Evolutionary conservation across 1,284 basidiomycete genomes (phyloP).

Genomic region (Sporisorium scitamineum): DNA sequence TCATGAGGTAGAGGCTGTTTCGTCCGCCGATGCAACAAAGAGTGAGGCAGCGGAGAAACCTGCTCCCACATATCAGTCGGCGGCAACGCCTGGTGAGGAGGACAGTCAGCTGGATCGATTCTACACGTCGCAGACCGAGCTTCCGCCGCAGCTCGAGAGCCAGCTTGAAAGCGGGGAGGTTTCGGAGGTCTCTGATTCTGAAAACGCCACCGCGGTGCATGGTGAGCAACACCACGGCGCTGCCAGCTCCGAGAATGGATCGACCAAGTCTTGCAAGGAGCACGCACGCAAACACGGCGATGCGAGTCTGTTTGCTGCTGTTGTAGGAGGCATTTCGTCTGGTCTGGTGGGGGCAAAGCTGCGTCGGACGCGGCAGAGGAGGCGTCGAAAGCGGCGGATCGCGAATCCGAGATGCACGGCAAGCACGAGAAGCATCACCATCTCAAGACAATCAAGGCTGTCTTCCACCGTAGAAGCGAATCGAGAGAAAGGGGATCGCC

Average conservation of each 20-base stretch:
- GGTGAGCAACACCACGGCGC: constrained; percentile 5
- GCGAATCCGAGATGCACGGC: constrained; percentile 18
- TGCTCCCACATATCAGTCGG: constrained; percentile 18
- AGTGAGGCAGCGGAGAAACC: constrained; percentile 7
- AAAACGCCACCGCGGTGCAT: constrained; percentile 30
- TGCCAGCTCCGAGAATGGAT: background rate
- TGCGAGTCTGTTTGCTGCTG: constrained; percentile 34
- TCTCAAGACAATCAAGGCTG: constrained; percentile 20
- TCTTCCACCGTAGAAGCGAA: background rate
- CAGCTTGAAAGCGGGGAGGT: constrained; percentile 3
- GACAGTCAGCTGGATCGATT: constrained; percentile 45
- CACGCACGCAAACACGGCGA: constrained; percentile 32
- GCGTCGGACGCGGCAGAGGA: constrained; percentile 15
- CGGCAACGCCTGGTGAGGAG: constrained; percentile 7
- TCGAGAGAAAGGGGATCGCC: background rate
- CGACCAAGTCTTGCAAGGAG: background rate
- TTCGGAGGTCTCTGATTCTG: constrained; percentile 15
- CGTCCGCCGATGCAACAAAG: constrained; percentile 6
- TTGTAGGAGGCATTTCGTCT: constrained; percentile 34
- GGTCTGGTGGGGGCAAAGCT: constrained; percentile 30
- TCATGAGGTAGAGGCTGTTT: constrained; percentile 17
- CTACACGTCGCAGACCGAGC: constrained; percentile 39
- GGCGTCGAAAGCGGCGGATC: constrained; percentile 12
- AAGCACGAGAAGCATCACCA: constrained; percentile 35
- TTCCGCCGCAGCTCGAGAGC: constrained; percentile 27